Evolutionary conservation across 2,329 filamentous ascomycete genomes (phyloP), one percentile per base, ranked within the genome.

Genomic region (Sclerotinia glacialis): DNA sequence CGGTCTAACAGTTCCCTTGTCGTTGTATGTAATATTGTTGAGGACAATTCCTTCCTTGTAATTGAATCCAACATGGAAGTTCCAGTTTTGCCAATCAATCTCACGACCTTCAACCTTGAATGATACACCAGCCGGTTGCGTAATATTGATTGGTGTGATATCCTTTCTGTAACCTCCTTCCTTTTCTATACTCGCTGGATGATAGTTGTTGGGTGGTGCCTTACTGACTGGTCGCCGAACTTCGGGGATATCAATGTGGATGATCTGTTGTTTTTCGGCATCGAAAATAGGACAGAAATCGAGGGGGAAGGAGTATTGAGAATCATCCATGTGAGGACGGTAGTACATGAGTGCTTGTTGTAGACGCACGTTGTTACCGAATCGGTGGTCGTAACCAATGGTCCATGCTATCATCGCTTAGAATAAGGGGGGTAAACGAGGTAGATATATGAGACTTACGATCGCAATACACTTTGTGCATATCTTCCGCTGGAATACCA

Each of bases 281-380:
- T 96, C 93, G 78, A 87, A 96, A 74, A 97, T 96, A 1, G 93
- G 93, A 75, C 92, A 96, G 79, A 97, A 97, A 78, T 97, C 93
- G 63, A 97, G 85, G 0, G 93, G 93, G 76, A 89, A 97, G 49
- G 90, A 89, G 78, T 97, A 97, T 79, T 97, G 93, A 77, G 86
- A 92, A 79, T 94, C 91, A 74, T 97, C 93, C 23, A 89, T 75
- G 72, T 94, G 83, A 4, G 93, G 93, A 21, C 93, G 88, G 78
- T 96, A 97, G 82, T 97, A 97, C 92, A 97, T 96, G 65, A 97
- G 82, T 2, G 92, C 93, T 79, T 97, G 93, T 79, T 97, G 93
- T 5, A 97, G 85, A 65, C 93, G 88, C 53, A 92, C 83, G 53
- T 82, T 82, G 76, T 80, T 94, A 69, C 93, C 93, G 74, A 93